These are phyloP conservation scores for Calonectria hawksworthii DNA, from an alignment of 2,329 filamentous ascomycete genomes.

Conservation along the genomic window DNA sequence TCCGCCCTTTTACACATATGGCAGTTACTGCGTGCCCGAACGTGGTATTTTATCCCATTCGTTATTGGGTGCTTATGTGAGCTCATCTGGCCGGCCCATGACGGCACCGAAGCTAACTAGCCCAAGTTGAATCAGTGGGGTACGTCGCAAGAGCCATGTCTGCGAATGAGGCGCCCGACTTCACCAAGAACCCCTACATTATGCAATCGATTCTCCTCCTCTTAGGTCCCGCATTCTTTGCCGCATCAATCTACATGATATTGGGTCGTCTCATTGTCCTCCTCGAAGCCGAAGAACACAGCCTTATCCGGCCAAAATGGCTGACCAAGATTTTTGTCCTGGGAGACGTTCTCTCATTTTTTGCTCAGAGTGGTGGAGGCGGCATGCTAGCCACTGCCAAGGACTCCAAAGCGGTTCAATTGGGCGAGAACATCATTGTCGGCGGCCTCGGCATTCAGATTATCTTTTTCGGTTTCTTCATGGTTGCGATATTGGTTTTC, in stretches of 20 bases:
- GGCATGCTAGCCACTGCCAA: not conserved
- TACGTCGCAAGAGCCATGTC: not conserved
- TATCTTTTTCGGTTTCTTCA: not conserved
- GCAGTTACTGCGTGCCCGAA: not conserved
- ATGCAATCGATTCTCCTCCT: not conserved
- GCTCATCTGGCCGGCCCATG: not conserved
- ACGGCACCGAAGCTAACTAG: not conserved
- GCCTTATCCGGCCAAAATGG: not conserved
- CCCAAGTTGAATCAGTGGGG: not conserved
- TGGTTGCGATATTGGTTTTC: not conserved
- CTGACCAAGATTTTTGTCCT: not conserved
- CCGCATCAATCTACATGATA: not conserved
- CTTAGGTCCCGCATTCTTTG: not conserved
- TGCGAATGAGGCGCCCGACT: not conserved
- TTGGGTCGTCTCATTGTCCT: not conserved
- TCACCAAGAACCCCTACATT: not conserved
- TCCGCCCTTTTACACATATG: not conserved
- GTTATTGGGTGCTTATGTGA: constrained; percentile 1
- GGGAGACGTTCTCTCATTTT: not conserved
- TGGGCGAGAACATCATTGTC: not conserved
- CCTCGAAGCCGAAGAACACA: not conserved
- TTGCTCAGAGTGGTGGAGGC: not conserved
- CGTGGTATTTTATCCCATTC: constrained; percentile 4
- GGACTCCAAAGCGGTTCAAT: not conserved
- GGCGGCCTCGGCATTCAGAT: not conserved